phyloP scores from a whole-genome alignment of 306 rosid species.

The Crataegus laevigata region DNA sequence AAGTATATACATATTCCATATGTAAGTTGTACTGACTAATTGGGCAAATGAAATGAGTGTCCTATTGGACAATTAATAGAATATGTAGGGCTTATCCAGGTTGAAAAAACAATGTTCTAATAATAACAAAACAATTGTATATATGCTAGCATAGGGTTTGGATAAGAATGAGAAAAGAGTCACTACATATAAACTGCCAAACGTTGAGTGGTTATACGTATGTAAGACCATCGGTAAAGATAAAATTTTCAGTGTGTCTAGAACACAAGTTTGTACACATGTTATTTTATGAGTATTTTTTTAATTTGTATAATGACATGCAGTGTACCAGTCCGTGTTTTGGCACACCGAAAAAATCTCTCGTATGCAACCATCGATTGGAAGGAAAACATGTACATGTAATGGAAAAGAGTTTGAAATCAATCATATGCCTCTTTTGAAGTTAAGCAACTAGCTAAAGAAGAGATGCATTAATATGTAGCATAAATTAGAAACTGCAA shows the following conservation, averaged over 20 bases:
- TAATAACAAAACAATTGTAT: background rate
- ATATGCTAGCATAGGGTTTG: background rate
- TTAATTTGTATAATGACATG: no score
- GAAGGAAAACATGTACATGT: background rate
- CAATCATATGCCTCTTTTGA: background rate
- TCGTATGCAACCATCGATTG: background rate
- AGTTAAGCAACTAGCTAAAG: background rate
- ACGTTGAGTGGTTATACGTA: no score
- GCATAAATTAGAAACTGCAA: background rate
- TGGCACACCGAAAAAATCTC: no score
- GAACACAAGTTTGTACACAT: no score
- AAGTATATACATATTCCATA: background rate
- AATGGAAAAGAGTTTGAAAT: no score
- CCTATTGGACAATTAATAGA: background rate
- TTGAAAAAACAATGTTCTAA: background rate
- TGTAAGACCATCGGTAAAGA: no score
- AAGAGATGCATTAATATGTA: background rate
- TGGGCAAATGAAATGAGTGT: background rate
- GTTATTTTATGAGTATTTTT: no score
- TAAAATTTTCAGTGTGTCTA: no score
- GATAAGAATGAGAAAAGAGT: slow-evolving; percentile 1
- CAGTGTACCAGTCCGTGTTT: no score
- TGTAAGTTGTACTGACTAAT: background rate
- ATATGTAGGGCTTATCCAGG: background rate
- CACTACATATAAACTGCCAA: background rate